Base-by-base conservation (phyloP, 75 land plant species). In the Picea glauca region DNA sequence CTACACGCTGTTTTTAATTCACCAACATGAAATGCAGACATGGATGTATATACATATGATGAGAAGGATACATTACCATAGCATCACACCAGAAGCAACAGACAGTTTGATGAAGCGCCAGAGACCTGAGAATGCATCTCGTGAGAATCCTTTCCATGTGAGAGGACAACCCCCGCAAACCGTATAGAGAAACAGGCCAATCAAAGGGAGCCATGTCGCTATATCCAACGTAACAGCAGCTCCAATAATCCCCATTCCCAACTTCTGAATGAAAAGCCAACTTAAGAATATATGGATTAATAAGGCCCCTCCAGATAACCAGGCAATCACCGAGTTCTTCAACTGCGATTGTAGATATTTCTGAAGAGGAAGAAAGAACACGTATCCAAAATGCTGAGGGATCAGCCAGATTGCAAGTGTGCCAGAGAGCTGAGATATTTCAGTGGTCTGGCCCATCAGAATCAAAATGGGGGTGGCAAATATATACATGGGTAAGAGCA, bases 1-100 rank as follows among this genome's bases (percentile, higher is more conserved):
- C 17, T 13, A 11, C 18, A 67, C 4, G 26, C n/a, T n/a, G n/a
- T n/a, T n/a, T n/a, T n/a, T n/a, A n/a, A n/a, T 32, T 32, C 72
- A 33, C 0, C 40, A 14, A 26, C 2, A 50, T 13, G 13, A 46
- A 46, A 38, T 73, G 23, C 38, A 23, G 4, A 76, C 2, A 15
- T 58, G 54, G 13, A 74, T 72, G 31, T 30, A 21, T 23, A 70
- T 72, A 60, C n/a, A n/a, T 73, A 72, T 58, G 60, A 26, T 46
- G 50, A 3, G 3, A 5, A 86, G 58, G 20, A 7, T 43, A 50
- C 50, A 57, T 30, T 65, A 89, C 91, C 79, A 86, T 15, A 94
- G 67, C 98, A 94, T 94, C 32, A 93, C 77, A 2, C 90, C 90
- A 23, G 97, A 92, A 31, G 97, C 93, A 35, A 89, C 72, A 3